Evolutionary conservation across 2,329 filamentous ascomycete genomes (phyloP), one percentile per base, ranked within the genome.

Genomic region (Cytospora piceicola): DNA sequence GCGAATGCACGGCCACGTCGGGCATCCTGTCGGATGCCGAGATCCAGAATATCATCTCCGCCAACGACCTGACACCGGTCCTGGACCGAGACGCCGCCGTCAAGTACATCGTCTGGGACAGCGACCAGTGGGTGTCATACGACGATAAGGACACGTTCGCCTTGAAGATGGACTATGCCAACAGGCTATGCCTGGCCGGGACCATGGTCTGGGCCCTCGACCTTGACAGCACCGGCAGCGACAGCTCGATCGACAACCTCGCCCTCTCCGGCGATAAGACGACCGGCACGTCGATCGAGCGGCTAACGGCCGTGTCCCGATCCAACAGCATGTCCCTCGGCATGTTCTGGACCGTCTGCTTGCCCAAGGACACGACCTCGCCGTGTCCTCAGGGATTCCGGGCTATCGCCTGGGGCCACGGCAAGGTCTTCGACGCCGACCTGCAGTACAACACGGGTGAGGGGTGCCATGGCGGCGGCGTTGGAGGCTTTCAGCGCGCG

Each of bases 21-120:
- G 79, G 79, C 2, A 80, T 79, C 62, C 73, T 81, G 7, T 69
- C 77, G 2, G 70, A 79, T 57, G 74, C 75, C 2, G 79, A 81
- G 71, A 78, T 81, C 55, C 11, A 69, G 2, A 71, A 75, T 11
- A 75, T 80, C 68, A 69, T 74, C 36, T 34, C 36, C 4, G 39
- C 17, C 4, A 51, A 68, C 17, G 36, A 39, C 29, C 63, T 67
- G 60, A n/a, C 65, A 27, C 51, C 29, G 52, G 67, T 64, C 54
- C 24, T 66, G 32, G 66, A 68, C 39, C 49, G 4, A 30, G 53
- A 3, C 42, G 68, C 64, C 42, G 53, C 70, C 64, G 67, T 59
- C 61, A 63, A 68, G 54, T 55, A 69, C 12, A 14, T 68, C 7
- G 62, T 68, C 6, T 71, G 68, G 52, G 62, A 68, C 46, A 46